phyloP scores from a whole-genome alignment of 2,329 filamentous ascomycete genomes.

The Beauveria scarabaeidicola region DNA sequence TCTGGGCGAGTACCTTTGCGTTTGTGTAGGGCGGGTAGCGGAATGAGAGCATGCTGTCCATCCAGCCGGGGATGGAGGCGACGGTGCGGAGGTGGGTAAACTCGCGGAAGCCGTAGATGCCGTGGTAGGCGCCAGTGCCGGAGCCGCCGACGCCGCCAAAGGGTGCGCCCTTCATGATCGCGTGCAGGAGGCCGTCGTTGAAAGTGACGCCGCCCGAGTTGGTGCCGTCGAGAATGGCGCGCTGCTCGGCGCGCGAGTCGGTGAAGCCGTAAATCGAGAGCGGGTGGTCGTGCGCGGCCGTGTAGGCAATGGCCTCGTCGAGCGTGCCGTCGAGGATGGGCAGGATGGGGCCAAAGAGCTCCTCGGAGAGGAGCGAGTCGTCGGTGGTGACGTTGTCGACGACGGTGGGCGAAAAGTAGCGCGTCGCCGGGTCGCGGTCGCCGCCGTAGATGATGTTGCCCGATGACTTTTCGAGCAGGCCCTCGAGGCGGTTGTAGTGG shows the following conservation, averaged over 20 bases:
- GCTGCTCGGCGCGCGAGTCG: slow-evolving; percentile 25
- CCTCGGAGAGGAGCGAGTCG: slow-evolving; percentile 34
- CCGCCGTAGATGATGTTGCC: slow-evolving; percentile 31
- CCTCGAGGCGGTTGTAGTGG: slow-evolving; percentile 32
- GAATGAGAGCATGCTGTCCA: slow-evolving; percentile 20
- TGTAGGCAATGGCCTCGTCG: slow-evolving; percentile 23
- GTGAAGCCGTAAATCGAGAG: slow-evolving; percentile 35
- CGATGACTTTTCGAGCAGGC: slow-evolving; percentile 25
- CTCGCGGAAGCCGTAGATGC: slow-evolving; percentile 36
- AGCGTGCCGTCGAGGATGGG: slow-evolving; percentile 29
- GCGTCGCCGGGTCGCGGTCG: slow-evolving; percentile 20
- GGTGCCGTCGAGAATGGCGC: slow-evolving; percentile 24
- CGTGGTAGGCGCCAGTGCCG: slow-evolving; percentile 41
- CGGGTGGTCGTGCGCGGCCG: slow-evolving; percentile 23
- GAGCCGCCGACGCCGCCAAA: slow-evolving; percentile 43
- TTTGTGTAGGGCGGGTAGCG: slow-evolving; percentile 18
- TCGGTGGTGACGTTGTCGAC: slow-evolving; percentile 26
- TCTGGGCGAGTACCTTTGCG: slow-evolving; percentile 6
- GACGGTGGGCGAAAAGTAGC: slow-evolving; percentile 29
- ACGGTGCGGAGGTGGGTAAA: slow-evolving; percentile 33
- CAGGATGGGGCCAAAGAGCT: slow-evolving; percentile 36
- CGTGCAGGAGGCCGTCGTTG: slow-evolving; percentile 40
- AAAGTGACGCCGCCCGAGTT: slow-evolving; percentile 43
- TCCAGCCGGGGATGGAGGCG: slow-evolving; percentile 28
- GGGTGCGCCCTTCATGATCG: slow-evolving; percentile 31